Conservation (phyloP, 2,329 filamentous ascomycete species). For the Passalora sequoiae region DNA sequence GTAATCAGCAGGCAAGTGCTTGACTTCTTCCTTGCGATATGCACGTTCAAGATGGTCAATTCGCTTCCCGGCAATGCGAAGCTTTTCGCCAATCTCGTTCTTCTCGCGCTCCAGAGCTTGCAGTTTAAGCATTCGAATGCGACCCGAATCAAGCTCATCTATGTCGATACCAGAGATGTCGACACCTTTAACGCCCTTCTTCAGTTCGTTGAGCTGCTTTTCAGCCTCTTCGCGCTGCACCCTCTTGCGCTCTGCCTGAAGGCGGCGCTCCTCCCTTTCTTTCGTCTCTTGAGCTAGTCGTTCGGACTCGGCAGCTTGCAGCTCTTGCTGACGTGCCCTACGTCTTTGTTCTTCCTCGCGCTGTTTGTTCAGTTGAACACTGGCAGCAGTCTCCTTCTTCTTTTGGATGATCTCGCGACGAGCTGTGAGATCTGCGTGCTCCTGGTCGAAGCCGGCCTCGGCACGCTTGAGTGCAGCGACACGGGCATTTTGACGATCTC, state of each 20-base stretch:
- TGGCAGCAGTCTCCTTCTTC: constrained; percentile 93
- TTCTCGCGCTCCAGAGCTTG: constrained; percentile 96
- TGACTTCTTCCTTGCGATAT: constrained; percentile 89
- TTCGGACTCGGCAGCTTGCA: constrained; percentile 83
- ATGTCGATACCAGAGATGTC: constrained; percentile 84
- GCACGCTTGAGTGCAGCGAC: constrained; percentile 75
- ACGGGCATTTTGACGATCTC: constrained; percentile 72
- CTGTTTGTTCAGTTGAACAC: constrained; percentile 79
- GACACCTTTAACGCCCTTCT: constrained; percentile 77
- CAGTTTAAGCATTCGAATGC: constrained; percentile 89
- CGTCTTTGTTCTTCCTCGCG: constrained; percentile 89
- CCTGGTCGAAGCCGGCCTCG: constrained; percentile 81
- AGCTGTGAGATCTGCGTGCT: constrained; percentile 77
- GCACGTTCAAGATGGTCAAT: constrained; percentile 96
- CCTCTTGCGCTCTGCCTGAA: constrained; percentile 81
- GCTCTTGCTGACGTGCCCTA: constrained; percentile 76
- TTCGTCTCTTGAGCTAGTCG: constrained; percentile 88
- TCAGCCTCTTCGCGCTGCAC: constrained; percentile 54
- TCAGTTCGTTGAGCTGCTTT: constrained; percentile 91
- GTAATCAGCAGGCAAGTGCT: constrained; percentile 84
- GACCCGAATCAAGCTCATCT: constrained; percentile 55
- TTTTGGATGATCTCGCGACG: constrained; percentile 90
- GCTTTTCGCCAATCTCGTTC: constrained; percentile 86
- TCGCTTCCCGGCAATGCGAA: constrained; percentile 88
- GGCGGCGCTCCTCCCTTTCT: constrained; percentile 78